Percentiles rank a stretch among this genome's conserved stretches.
These are phyloP conservation scores for Turnera subulata DNA, from an alignment of 345 rosid genomes.

Conservation along the genomic window DNA sequence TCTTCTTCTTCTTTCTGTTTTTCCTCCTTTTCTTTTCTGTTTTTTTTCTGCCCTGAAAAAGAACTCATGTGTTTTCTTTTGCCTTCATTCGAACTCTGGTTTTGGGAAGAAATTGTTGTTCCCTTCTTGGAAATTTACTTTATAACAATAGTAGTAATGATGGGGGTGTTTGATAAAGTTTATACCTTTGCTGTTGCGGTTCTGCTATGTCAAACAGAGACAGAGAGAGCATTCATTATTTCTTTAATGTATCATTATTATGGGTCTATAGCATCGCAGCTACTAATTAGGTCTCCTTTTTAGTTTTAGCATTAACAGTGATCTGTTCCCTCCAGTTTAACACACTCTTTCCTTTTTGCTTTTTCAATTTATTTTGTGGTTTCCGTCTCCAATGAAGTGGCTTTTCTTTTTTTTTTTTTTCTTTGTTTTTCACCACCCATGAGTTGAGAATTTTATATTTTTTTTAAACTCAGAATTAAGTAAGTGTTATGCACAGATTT, in stretches of 20 bases:
- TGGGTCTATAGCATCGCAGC: slow-evolving; percentile 29
- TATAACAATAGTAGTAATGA: slow-evolving; percentile 25
- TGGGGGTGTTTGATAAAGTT: slow-evolving; percentile 31
- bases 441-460: too few relatives aligned
- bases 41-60: too few relatives aligned
- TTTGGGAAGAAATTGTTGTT: too few relatives aligned
- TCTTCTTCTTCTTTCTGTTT: background rate
- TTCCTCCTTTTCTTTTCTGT: slow-evolving; percentile 7
- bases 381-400: background rate
- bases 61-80: background rate
- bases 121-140: slow-evolving; percentile 18
- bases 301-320: slow-evolving; percentile 11
- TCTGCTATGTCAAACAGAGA: slow-evolving; percentile 11
- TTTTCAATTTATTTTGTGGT: background rate
- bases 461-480: too few relatives aligned
- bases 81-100: too few relatives aligned
- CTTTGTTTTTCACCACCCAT: background rate
- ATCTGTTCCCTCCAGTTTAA: slow-evolving; percentile 14
- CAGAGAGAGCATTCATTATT: slow-evolving; percentile 33
- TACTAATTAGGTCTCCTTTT: slow-evolving; percentile 26
- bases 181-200: slow-evolving; percentile 5
- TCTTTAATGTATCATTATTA: slow-evolving; percentile 34
- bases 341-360: background rate
- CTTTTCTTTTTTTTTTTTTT: background rate
- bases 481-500: too few relatives aligned